A percentile compares a stretch with the other conserved stretches of the same genome.
phyloP scores from a whole-genome alignment of 75 land plant genomes.

The Cryptomeria japonica region DNA sequence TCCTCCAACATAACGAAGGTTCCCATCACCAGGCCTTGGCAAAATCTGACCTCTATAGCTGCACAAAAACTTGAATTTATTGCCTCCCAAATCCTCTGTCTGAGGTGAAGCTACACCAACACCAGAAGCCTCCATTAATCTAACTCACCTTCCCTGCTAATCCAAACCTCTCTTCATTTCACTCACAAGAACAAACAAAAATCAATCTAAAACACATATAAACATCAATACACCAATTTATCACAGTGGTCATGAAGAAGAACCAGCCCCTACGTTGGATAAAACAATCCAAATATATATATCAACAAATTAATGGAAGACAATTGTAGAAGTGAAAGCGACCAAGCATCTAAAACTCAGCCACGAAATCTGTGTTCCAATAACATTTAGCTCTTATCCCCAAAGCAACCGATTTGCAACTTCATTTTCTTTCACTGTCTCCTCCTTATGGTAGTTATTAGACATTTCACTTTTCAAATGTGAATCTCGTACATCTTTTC shows the following conservation, averaged over 20 bases:
- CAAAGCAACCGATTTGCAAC: no score
- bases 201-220: not conserved
- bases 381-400: not conserved
- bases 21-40: slow-evolving; percentile 62
- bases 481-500: no score
- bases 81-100: not conserved
- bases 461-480: no score
- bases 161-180: not conserved
- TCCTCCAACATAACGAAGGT: slow-evolving; percentile 63
- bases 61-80: slow-evolving; percentile 67
- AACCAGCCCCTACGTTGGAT: not conserved
- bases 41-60: slow-evolving; percentile 77
- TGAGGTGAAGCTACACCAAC: not conserved
- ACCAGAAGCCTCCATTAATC: not conserved
- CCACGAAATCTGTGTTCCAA: not conserved
- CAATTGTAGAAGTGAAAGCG: not conserved
- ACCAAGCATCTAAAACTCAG: not conserved
- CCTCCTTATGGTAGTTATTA: no score
- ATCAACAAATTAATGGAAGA: not conserved
- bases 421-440: no score
- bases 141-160: not conserved
- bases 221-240: not conserved
- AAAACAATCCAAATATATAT: not conserved
- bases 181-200: not conserved
- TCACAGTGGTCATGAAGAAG: not conserved